Percentiles rank a stretch among this genome's conserved stretches.
Evolutionary conservation across 495 filamentous ascomycete genomes (phyloP).

Genomic region (Chaetomium fimeti): DNA sequence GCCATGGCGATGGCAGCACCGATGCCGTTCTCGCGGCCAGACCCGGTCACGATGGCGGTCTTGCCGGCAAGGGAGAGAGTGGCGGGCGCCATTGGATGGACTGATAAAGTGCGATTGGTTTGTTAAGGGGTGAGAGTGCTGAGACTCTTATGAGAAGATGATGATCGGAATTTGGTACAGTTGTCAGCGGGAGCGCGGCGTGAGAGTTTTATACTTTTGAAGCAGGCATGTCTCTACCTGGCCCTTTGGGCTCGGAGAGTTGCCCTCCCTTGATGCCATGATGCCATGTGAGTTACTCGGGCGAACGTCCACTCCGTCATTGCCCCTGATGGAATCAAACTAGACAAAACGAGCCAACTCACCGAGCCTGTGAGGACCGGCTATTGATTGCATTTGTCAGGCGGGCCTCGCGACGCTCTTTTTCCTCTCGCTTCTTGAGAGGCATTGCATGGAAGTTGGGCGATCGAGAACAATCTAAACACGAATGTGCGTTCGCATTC

Average conservation of each 20-base stretch:
- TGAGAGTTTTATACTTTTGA: not conserved
- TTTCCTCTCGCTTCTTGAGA: not conserved
- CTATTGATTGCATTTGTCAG: not conserved
- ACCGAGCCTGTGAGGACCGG: not conserved
- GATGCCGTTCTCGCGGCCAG: conserved; percentile 12
- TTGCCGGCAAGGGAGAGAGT: conserved; percentile 9
- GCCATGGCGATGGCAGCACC: conserved; percentile 5
- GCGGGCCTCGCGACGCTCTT: not conserved
- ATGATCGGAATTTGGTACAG: not conserved
- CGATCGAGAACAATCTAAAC: not conserved
- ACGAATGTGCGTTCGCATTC: not conserved
- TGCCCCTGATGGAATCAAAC: not conserved
- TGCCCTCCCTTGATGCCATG: not conserved
- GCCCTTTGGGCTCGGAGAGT: not conserved
- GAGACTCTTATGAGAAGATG: too few species aligned
- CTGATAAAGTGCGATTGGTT: not conserved
- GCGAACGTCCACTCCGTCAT: not conserved
- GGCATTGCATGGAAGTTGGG: not conserved
- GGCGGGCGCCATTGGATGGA: not conserved
- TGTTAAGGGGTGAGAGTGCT: not conserved
- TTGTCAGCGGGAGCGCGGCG: not conserved
- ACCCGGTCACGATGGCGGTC: conserved; percentile 8
- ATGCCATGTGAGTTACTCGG: not conserved
- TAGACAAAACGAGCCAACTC: not conserved
- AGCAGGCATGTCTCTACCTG: not conserved